phyloP scores from a whole-genome alignment of 176 grass and related monocot species.

The Tillandsia leiboldiana region DNA sequence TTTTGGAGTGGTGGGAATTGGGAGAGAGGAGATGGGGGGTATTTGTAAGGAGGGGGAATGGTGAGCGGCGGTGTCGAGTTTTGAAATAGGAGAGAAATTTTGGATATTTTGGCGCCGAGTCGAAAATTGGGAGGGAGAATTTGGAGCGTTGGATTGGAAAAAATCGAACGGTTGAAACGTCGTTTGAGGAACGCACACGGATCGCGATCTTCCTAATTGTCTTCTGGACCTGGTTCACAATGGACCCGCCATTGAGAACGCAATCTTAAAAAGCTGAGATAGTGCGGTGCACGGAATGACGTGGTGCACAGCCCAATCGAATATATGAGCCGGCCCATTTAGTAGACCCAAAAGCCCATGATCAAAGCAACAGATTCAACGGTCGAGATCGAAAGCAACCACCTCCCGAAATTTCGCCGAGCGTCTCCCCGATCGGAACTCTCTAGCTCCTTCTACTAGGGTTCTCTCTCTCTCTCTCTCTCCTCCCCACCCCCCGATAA shows the following conservation, averaged over 20 bases:
- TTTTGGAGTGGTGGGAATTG: neutral
- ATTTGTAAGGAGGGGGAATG: slow-evolving; percentile 30
- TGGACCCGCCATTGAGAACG: too few relatives aligned
- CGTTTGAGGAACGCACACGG: neutral
- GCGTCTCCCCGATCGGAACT: too few relatives aligned
- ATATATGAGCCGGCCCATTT: too few relatives aligned
- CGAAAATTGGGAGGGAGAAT: neutral
- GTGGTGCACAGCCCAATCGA: too few relatives aligned
- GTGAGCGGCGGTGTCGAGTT: slow-evolving; percentile 21
- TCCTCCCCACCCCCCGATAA: neutral
- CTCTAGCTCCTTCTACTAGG: too few relatives aligned
- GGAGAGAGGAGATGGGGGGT: neutral
- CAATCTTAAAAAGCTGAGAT: too few relatives aligned
- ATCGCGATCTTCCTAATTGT: slow-evolving; percentile 3
- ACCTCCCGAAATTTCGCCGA: too few relatives aligned
- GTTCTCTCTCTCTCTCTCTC: neutral
- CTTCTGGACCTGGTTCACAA: too few relatives aligned
- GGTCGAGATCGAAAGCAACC: too few relatives aligned
- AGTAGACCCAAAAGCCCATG: too few relatives aligned
- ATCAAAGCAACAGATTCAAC: too few relatives aligned
- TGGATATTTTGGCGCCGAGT: slow-evolving; percentile 1
- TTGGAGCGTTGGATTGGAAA: slow-evolving; percentile 22
- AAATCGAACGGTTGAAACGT: neutral
- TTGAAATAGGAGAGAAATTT: neutral
- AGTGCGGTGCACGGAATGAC: too few relatives aligned